Conservation (phyloP, 345 rosid species). For the Eucalyptus erythrocorys region DNA sequence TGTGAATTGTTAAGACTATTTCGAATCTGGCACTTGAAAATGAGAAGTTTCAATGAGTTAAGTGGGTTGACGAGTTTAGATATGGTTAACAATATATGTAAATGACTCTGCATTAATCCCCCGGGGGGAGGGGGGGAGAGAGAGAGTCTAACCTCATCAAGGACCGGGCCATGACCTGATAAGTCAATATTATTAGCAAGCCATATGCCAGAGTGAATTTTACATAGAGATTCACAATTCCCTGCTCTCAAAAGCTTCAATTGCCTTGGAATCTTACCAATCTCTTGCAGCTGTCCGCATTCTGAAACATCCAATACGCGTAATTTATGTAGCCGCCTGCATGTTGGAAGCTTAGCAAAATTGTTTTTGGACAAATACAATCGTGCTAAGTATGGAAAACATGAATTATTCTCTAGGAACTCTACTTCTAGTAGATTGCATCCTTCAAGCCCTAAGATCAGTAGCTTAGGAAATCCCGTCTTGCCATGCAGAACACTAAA, state of each 20-base stretch:
- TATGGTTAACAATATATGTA: background rate
- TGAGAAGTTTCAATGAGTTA: background rate
- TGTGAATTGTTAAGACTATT: background rate
- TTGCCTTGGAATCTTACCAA: rapidly evolving
- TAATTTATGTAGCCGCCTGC: background rate
- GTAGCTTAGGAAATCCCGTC: background rate
- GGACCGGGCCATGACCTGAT: too few relatives aligned
- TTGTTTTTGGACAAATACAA: background rate
- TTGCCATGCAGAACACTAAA: background rate
- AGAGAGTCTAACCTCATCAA: background rate
- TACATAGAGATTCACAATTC: too few relatives aligned
- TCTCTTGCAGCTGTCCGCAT: background rate
- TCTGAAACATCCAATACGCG: rapidly evolving
- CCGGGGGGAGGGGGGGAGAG: background rate
- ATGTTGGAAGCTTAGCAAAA: background rate
- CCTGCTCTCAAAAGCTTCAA: rapidly evolving
- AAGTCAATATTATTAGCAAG: too few relatives aligned
- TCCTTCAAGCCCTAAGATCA: rapidly evolving
- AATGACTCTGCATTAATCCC: background rate
- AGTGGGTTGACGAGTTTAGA: background rate
- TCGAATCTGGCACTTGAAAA: background rate
- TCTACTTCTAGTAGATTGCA: background rate
- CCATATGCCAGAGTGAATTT: too few relatives aligned
- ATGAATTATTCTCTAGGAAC: background rate
- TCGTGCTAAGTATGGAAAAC: rapidly evolving